phyloP scores from a whole-genome alignment of 2,329 filamentous ascomycete genomes.

The Diaporthe sp. region DNA sequence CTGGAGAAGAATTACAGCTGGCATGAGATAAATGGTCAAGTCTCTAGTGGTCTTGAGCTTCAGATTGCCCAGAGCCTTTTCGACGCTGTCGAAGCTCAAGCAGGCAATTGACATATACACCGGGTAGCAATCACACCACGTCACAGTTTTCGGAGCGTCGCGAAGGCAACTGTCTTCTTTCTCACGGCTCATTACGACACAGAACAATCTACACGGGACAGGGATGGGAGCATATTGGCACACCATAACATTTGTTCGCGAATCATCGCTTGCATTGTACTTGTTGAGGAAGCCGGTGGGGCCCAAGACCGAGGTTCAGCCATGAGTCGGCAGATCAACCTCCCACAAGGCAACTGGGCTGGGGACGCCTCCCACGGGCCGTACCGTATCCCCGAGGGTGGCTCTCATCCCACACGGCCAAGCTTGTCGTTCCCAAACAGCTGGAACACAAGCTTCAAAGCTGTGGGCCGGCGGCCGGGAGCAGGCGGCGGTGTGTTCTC shows the following conservation, averaged over 20 bases:
- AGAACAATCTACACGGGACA: background rate
- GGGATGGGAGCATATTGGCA: background rate
- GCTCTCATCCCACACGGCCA: background rate
- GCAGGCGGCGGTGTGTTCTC: background rate
- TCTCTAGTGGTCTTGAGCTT: background rate
- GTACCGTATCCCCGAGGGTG: constrained; percentile 4
- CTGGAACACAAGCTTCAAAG: background rate
- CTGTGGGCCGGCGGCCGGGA: background rate
- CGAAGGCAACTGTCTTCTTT: background rate
- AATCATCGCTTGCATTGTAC: background rate
- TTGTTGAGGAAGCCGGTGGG: background rate
- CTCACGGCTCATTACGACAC: background rate
- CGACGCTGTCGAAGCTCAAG: background rate
- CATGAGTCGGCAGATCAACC: background rate
- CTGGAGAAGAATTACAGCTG: no score
- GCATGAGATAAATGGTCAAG: no score
- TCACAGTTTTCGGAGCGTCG: background rate
- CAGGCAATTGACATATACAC: background rate
- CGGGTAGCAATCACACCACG: background rate
- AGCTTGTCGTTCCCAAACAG: background rate
- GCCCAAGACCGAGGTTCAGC: background rate
- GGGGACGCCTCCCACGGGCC: background rate
- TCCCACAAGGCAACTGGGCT: background rate
- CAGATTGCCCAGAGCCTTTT: background rate
- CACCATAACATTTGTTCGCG: background rate